Evolutionary conservation across 2,329 filamentous ascomycete genomes (phyloP).

Genomic region (Sarocladiaceae sp.): DNA sequence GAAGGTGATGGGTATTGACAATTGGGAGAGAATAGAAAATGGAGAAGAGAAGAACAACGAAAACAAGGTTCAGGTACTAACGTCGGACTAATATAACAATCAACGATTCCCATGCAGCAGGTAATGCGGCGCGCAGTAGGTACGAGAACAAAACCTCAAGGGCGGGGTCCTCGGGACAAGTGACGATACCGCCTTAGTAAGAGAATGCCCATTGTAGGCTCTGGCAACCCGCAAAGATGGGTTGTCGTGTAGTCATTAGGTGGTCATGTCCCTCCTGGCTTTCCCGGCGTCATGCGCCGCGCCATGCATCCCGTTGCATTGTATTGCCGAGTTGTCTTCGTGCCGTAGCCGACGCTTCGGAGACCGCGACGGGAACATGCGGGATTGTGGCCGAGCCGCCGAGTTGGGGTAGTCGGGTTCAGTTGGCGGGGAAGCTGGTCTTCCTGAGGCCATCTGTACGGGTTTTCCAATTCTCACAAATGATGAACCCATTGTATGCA

Average conservation of each 20-base stretch:
- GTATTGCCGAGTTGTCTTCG: slow-evolving; percentile 11
- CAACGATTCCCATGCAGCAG: not conserved
- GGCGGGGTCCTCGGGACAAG: not conserved
- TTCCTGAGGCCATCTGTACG: too few species aligned
- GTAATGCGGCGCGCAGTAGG: too few species aligned
- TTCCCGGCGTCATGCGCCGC: slow-evolving; percentile 7
- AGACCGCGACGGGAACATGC: slow-evolving; percentile 12
- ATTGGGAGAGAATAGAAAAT: too few species aligned
- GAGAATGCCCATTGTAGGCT: slow-evolving; percentile 1
- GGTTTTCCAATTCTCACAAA: too few species aligned
- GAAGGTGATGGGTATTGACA: not conserved
- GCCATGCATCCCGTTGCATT: slow-evolving; percentile 3
- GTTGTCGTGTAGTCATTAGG: too few species aligned
- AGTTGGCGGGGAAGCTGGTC: not conserved
- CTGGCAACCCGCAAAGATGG: not conserved
- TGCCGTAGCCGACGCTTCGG: slow-evolving; percentile 10
- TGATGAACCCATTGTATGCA: too few species aligned
- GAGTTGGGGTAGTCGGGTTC: not conserved
- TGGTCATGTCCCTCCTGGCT: not conserved
- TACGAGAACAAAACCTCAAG: not conserved
- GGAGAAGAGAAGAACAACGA: not conserved
- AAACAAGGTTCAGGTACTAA: slow-evolving; percentile 1
- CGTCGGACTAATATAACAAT: not conserved
- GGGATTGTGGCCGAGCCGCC: slow-evolving; percentile 10
- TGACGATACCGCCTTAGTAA: slow-evolving; percentile 6